A percentile compares a stretch with the other conserved stretches of the same genome.
Evolutionary conservation across 306 rosid species (phyloP).

Genomic region (Aeschynomene evenia): DNA sequence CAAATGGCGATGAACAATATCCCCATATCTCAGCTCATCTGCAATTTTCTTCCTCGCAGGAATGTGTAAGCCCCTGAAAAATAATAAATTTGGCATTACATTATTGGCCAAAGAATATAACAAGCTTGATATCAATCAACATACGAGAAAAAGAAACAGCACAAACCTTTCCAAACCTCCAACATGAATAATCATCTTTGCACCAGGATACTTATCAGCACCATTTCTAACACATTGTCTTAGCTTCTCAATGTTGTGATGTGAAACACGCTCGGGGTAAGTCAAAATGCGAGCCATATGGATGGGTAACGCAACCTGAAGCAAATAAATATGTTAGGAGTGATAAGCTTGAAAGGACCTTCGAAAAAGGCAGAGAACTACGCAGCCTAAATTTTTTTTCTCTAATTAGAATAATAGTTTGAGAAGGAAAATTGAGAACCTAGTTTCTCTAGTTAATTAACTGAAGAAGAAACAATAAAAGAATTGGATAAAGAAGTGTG

Average conservation of each 20-base stretch:
- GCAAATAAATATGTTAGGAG: slow-evolving; percentile 26
- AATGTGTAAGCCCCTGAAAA: slow-evolving; percentile 49
- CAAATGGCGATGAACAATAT: slow-evolving; percentile 86
- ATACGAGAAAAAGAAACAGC: slow-evolving; percentile 6
- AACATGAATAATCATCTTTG: slow-evolving; percentile 50
- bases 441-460: neutral
- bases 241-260: slow-evolving; percentile 85
- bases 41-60: slow-evolving; percentile 58
- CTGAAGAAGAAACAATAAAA: neutral
- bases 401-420: slow-evolving; percentile 1
- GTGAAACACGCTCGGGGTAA: slow-evolving; percentile 88
- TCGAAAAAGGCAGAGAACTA: neutral
- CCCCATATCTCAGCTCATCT: slow-evolving; percentile 74
- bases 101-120: slow-evolving; percentile 18
- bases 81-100: slow-evolving; percentile 29
- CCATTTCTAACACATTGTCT: slow-evolving; percentile 89
- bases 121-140: neutral
- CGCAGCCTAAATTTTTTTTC: neutral
- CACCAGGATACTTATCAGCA: slow-evolving; percentile 93
- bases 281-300: slow-evolving; percentile 84
- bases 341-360: slow-evolving; percentile 18
- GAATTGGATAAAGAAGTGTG: neutral
- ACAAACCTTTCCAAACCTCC: slow-evolving; percentile 65
- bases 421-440: neutral
- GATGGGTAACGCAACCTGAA: slow-evolving; percentile 92